Conservation (phyloP, 768 basidiomycete genomes). For the Austroboletus eburneus region DNA sequence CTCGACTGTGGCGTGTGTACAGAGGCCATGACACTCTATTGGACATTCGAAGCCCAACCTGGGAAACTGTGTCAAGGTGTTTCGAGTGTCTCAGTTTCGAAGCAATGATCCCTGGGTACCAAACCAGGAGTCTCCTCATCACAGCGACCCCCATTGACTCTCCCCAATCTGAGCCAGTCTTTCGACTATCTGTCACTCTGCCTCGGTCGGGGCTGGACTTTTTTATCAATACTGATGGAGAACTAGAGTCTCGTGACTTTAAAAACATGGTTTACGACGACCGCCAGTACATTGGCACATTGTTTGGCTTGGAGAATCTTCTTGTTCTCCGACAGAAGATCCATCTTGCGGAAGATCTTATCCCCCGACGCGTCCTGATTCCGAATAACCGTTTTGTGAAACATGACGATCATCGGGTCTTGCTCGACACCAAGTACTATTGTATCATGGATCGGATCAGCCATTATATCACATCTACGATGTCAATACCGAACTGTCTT, state of each 20-base stretch:
- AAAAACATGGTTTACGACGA: slow-evolving; percentile 36
- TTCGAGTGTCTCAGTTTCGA: background rate
- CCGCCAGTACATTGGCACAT: slow-evolving; percentile 35
- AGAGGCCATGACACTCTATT: too few species aligned
- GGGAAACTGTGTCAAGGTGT: slow-evolving; percentile 11
- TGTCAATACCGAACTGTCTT: background rate
- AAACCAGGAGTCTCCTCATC: slow-evolving; percentile 11
- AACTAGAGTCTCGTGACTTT: slow-evolving; percentile 37
- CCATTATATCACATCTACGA: background rate
- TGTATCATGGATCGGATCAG: background rate
- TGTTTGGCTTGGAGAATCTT: slow-evolving; percentile 37
- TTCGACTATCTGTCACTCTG: slow-evolving; percentile 22
- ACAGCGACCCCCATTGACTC: background rate
- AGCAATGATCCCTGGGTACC: too few species aligned
- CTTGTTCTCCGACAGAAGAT: slow-evolving; percentile 23
- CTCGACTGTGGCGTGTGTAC: background rate
- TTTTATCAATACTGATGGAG: slow-evolving; percentile 20
- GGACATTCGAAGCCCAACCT: slow-evolving; percentile 12
- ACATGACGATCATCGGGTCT: too few species aligned
- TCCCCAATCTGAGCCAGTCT: background rate
- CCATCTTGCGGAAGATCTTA: too few species aligned
- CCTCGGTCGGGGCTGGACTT: slow-evolving; percentile 37
- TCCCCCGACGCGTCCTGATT: too few species aligned
- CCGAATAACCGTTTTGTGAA: too few species aligned
- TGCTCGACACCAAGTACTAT: too few species aligned